Base-by-base conservation (phyloP, 306 rosid genomes). In the Casuarina glauca region DNA sequence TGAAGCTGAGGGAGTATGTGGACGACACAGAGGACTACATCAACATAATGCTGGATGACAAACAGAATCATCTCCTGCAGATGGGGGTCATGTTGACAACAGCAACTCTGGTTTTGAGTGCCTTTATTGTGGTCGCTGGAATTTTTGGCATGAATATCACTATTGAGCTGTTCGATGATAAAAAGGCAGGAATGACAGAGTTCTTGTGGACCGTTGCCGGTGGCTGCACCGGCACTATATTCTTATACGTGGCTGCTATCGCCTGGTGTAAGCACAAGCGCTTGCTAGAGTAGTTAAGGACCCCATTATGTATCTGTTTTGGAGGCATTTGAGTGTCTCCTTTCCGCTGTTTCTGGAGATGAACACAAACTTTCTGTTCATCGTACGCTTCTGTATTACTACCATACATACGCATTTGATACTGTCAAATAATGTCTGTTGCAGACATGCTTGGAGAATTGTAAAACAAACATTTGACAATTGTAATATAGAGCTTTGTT, bases 31-130 rank as follows among this genome's bases (percentile, higher is more conserved):
- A 96, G 86, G 99, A 96, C 78, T 96, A 93, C 80, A 96, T 96
- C 88, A 93, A 96, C 90, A 96, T 96, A 49, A 96, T 96, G 99
- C 86, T 96, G 88, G 99, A 96, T 84, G 98, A 96, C 91, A 96
- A 96, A 75, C 99, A 96, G 90, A 96, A 96, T 78, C 96, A 93
- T 84, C 94, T 93, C 53, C 90, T 96, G 68, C 99, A 93, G 84
- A 96, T 96, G 99, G 98, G 99, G 82, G 99, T 96, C 70, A 91
- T 93, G 97, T 81, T 96, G 85, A 91, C 99, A 50, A 93, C 99
- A 5, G 96, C 99, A 67, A 96, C 99, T 46, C 88, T 95, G 35
- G 97, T 90, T 6, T 90, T 96, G 60, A 93, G 97, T 79, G 93
- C 93, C 62, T 90, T 93, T 35, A 89, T 96, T 13, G 99, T 93